Evolutionary conservation across 2,329 filamentous ascomycete species (phyloP).

Genomic region (Saccharata proteae): DNA sequence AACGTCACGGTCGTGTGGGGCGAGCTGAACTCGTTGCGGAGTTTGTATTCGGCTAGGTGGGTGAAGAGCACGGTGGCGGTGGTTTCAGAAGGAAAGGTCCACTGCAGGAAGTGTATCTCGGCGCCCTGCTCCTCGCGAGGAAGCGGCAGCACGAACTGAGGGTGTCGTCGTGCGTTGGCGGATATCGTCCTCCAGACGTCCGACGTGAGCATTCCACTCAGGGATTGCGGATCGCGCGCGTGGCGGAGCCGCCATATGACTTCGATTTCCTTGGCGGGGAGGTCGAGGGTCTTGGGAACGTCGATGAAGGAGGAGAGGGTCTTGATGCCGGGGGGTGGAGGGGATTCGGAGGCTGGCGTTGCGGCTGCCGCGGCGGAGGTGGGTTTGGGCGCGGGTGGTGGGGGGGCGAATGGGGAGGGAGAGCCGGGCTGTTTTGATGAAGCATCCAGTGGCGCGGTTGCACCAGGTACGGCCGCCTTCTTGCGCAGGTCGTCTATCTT

Average conservation of each 20-base stretch:
- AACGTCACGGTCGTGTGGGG: slow-evolving; percentile 93
- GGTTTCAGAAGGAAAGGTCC: slow-evolving; percentile 68
- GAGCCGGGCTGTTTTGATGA: slow-evolving; percentile 12
- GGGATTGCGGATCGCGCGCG: slow-evolving; percentile 55
- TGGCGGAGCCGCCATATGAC: slow-evolving; percentile 85
- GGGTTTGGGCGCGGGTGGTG: slow-evolving; percentile 15
- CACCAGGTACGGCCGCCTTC: slow-evolving; percentile 46
- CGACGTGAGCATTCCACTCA: slow-evolving; percentile 74
- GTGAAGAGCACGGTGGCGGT: slow-evolving; percentile 68
- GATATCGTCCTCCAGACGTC: slow-evolving; percentile 64
- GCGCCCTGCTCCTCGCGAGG: slow-evolving; percentile 52
- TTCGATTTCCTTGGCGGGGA: slow-evolving; percentile 73
- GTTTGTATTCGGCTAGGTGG: slow-evolving; percentile 83
- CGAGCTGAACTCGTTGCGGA: slow-evolving; percentile 75
- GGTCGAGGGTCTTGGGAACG: slow-evolving; percentile 58
- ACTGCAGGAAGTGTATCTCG: slow-evolving; percentile 94
- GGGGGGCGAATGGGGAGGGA: slow-evolving; percentile 17
- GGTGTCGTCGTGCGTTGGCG: slow-evolving; percentile 57
- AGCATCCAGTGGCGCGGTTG: slow-evolving; percentile 33
- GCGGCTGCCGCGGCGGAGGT: slow-evolving; percentile 4
- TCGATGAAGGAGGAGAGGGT: slow-evolving; percentile 61
- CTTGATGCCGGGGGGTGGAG: slow-evolving; percentile 44
- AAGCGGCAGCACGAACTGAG: slow-evolving; percentile 84
- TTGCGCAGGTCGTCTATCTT: slow-evolving; percentile 64
- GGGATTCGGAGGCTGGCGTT: slow-evolving; percentile 15